Base-by-base conservation (phyloP, 2,329 filamentous ascomycete genomes). In the Alternaria alternata region DNA sequence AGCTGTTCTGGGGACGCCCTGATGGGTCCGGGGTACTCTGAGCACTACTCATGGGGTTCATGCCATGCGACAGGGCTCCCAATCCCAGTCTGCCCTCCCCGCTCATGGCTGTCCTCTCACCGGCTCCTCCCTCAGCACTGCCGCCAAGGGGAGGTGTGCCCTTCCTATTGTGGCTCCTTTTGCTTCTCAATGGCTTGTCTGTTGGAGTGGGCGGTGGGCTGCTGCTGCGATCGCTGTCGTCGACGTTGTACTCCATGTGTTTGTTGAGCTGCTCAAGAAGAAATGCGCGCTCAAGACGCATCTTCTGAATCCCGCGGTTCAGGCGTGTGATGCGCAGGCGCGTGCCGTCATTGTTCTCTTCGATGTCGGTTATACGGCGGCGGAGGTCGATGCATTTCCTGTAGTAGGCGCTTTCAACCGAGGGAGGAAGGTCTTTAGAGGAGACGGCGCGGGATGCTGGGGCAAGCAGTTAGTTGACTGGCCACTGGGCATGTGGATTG, bases 311-410 rank as follows among this genome's bases (percentile, higher is more conserved):
- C 73, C 92, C 91, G 65, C 94, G 89, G 78, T 91, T 89, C 63
- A 96, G 87, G 48, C 94, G 90, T 41, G 87, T 84, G 65, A 97
- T 91, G 52, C 93, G 91, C 54, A 92, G 83, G 54, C 92, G 88
- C 47, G 92, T 90, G 58, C 91, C 87, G 71, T 97, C 93, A 78
- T 97, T 97, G 74, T 93, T 90, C 61, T 93, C 89, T 78, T 98
- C 94, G 71, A 98, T 92, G 78, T 97, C 94, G 77, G 89, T 91
- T 65, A 95, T 92, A 62, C 95, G 91, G 71, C 92, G 91, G 81
- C 96, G 96, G 22, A 99, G 87, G 71, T 96, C 91, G 76, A 97
- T 93, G 79, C 94, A 98, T 87, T 99, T 98, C 66, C 92, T 88
- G 73, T 95, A 93, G 81, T 98, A 99, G 51, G 94, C 94, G 77